Base-by-base conservation (phyloP, 2,329 filamentous ascomycete species). In the Verticillium dahliae region DNA sequence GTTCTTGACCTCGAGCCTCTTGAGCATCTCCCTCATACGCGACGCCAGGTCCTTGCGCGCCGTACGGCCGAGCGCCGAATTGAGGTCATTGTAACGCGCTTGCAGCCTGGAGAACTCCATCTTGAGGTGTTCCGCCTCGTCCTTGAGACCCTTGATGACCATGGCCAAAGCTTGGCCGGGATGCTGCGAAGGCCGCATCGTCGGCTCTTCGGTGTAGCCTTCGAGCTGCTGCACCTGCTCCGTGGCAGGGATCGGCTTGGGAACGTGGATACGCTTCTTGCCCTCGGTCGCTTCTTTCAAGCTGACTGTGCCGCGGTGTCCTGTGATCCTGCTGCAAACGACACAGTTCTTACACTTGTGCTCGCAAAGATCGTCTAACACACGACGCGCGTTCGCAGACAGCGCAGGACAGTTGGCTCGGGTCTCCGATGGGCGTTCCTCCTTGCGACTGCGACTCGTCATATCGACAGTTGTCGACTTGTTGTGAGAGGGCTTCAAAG, bases 121-220 rank as follows among this genome's bases (percentile, higher is more conserved):
- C 73, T 90, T 89, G 60, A 96, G 76, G 71, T 96, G 90, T 13
- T 83, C 81, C 55, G 93, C 83, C 73, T 97, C 92, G 71, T 96
- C 91, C 67, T 91, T 82, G 3, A 96, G 78, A 7, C 87, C 84
- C 75, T 96, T 95, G 72, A 96, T 88, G 27, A 96, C 90, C n/a
- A 88, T 85, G 7, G 90, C 89, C 31, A 97, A 84, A 10, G 92
- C 91, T 54, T 88, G 76, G 4, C 84, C 86, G 0, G 91, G 91
- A 1, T 85, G 78, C 69, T 91, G 88, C 1, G 88, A 81, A 6
- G 89, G 87, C 5, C 89, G 87, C 68, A 88, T 78, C 1, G 85
- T 88, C 2, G 76, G 75, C 57, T 85, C 80, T 50, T 84, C 81
- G 13, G 86, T 82, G 62, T 80, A 70, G 10, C 64, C 54, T 22